Conservation (phyloP, 1,284 basidiomycete genomes). For the Rhodofomes roseus region DNA sequence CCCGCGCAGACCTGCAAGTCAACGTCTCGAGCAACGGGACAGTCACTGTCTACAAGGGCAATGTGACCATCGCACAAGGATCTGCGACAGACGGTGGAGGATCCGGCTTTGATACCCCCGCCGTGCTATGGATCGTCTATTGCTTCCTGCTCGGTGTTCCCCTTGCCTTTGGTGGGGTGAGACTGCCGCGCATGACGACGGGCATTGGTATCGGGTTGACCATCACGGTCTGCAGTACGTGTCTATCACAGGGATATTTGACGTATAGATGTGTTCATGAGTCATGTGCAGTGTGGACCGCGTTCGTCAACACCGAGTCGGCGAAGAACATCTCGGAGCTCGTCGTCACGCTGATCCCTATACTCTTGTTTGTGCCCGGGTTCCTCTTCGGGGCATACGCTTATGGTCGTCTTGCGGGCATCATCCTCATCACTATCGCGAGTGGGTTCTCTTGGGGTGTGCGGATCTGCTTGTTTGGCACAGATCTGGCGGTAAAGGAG, state of each 20-base stretch:
- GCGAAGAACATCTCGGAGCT: conserved; percentile 47
- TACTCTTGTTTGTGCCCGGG: conserved; percentile 47
- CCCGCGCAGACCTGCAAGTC: conserved; percentile 17
- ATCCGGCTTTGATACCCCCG: conserved; percentile 40
- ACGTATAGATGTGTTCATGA: background rate
- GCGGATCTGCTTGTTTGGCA: conserved; percentile 48
- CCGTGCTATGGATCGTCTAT: conserved; percentile 56
- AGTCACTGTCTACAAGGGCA: conserved; percentile 36
- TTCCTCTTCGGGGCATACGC: conserved; percentile 50
- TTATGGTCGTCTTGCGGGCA: conserved; percentile 42
- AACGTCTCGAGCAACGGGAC: conserved; percentile 40
- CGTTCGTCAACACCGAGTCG: conserved; percentile 52
- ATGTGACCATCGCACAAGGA: conserved; percentile 44
- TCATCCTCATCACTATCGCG: conserved; percentile 40
- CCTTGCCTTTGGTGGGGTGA: conserved; percentile 51
- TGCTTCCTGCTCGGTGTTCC: conserved; percentile 48
- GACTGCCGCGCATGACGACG: conserved; percentile 50
- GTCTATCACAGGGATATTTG: background rate
- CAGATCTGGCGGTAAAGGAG: conserved; percentile 42
- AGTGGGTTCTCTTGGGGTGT: conserved; percentile 57
- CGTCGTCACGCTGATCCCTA: conserved; percentile 42
- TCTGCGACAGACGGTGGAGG: conserved; percentile 58
- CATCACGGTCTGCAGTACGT: conserved; percentile 42
- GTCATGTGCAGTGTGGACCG: conserved; percentile 47
- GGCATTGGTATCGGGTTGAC: conserved; percentile 50